A percentile compares a stretch with the other conserved stretches of the same genome.
Evolutionary conservation across 2,329 filamentous ascomycete genomes (phyloP).

Genomic region (Domatiomyces catenatus): DNA sequence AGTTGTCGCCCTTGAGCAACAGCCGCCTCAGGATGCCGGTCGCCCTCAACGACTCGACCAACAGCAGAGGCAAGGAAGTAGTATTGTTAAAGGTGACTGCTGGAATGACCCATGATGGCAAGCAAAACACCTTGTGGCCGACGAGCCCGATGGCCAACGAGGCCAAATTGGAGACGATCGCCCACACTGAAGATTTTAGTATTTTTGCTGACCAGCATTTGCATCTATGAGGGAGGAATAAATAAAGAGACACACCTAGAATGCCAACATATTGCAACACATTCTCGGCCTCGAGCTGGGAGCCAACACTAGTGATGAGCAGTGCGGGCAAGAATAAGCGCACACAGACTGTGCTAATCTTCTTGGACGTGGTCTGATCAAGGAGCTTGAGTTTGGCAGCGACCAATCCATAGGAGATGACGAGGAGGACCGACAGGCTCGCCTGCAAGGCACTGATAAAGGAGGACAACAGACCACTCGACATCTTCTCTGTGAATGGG

Average conservation of each 20-base stretch:
- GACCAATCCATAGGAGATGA: conserved; percentile 37
- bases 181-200: conserved; percentile 29
- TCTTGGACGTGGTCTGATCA: conserved; percentile 32
- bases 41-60: conserved; percentile 37
- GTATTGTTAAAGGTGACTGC: conserved; percentile 45
- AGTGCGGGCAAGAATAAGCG: conserved; percentile 39
- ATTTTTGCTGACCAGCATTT: not conserved
- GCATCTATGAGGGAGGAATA: no score
- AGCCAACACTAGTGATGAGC: conserved; percentile 38
- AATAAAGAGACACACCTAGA: conserved; percentile 23
- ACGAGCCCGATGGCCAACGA: conserved; percentile 34
- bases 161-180: conserved; percentile 33
- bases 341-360: conserved; percentile 38
- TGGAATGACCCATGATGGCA: conserved; percentile 39
- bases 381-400: conserved; percentile 37
- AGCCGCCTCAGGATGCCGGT: conserved; percentile 43
- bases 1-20: conserved; percentile 28
- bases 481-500: conserved; percentile 3
- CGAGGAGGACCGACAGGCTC: conserved; percentile 38
- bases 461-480: conserved; percentile 17
- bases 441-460: conserved; percentile 42
- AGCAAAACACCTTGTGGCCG: conserved; percentile 31
- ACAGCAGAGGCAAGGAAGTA: conserved; percentile 37
- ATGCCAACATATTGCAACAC: conserved; percentile 35
- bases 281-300: conserved; percentile 34